Evolutionary conservation across 352 stramenopile genomes (phyloP).

Genomic region (Phytophthora pluvialis): DNA sequence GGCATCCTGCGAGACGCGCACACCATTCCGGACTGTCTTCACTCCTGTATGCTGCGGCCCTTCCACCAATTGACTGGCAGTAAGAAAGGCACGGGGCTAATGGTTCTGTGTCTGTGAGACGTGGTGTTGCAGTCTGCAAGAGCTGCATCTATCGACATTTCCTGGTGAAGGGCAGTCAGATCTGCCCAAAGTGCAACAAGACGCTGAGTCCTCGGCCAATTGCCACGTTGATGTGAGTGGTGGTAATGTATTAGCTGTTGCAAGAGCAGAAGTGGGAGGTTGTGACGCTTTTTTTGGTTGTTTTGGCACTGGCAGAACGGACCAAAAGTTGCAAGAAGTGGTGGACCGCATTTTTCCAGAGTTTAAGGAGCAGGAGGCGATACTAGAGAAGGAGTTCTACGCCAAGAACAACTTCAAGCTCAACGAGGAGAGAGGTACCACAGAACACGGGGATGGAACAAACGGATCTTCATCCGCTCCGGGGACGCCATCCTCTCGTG

Average conservation of each 20-base stretch:
- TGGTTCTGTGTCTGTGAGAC: neutral
- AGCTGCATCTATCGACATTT: slow-evolving; percentile 87
- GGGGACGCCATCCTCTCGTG: slow-evolving; percentile 9
- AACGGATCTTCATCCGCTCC: slow-evolving; percentile 15
- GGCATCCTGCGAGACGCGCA: slow-evolving; percentile 78
- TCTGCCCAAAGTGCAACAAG: slow-evolving; percentile 70
- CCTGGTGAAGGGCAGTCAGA: slow-evolving; percentile 57
- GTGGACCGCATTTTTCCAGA: slow-evolving; percentile 81
- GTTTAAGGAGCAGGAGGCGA: slow-evolving; percentile 55
- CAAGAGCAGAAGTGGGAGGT: neutral
- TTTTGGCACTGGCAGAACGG: slow-evolving; percentile 45
- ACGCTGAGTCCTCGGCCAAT: slow-evolving; percentile 61
- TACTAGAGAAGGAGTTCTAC: slow-evolving; percentile 69
- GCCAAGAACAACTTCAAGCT: slow-evolving; percentile 59
- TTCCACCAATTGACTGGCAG: neutral
- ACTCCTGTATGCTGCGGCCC: slow-evolving; percentile 61
- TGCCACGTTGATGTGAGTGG: slow-evolving; percentile 68
- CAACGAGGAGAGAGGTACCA: slow-evolving; percentile 35
- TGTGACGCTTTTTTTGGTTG: neutral
- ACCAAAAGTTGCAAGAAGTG: slow-evolving; percentile 77
- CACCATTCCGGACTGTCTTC: slow-evolving; percentile 83
- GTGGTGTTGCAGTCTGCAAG: slow-evolving; percentile 73
- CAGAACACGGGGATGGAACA: slow-evolving; percentile 5
- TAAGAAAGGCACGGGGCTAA: neutral
- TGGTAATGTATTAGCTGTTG: neutral